Evolutionary conservation across 208 protist species (phyloP).

Genomic region (Leishmania guyanensis): DNA sequence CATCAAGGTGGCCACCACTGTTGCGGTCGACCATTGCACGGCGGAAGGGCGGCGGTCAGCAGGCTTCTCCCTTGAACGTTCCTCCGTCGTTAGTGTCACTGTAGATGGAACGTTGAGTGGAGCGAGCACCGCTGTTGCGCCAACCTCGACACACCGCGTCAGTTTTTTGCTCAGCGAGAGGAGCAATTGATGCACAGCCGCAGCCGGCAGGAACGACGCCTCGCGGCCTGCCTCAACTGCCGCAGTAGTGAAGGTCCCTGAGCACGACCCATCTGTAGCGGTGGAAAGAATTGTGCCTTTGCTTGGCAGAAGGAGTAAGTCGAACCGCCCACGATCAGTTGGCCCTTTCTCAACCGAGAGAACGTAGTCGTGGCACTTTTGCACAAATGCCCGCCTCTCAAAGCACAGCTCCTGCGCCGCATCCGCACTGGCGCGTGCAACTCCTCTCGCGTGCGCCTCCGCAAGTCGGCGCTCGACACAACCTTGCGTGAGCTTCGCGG

Average conservation of each 20-base stretch:
- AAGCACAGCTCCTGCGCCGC: not conserved
- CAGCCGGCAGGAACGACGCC: not conserved
- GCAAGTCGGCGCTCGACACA: not conserved
- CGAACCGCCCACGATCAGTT: not conserved
- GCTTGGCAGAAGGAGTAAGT: not conserved
- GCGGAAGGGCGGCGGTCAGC: not conserved
- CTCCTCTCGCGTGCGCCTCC: conserved; percentile 11
- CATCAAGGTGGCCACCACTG: not conserved
- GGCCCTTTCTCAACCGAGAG: not conserved
- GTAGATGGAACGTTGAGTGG: not conserved
- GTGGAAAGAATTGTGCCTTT: not conserved
- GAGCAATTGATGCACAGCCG: conserved; percentile 8
- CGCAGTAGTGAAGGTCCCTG: not conserved
- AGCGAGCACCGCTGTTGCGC: not conserved
- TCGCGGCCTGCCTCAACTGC: not conserved
- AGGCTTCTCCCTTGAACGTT: not conserved
- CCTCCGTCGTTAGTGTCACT: not conserved
- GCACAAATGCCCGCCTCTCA: not conserved
- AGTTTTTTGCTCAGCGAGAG: conserved; percentile 12
- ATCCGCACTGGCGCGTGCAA: not conserved
- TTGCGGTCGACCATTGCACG: not conserved
- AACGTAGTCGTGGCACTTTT: not conserved
- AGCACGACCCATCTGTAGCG: not conserved
- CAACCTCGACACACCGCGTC: not conserved
- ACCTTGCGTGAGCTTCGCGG: not conserved